Evolutionary conservation across 805 yeast genomes (phyloP), one percentile per base, ranked within the genome.

Genomic region (Maudiozyma bulderi): DNA sequence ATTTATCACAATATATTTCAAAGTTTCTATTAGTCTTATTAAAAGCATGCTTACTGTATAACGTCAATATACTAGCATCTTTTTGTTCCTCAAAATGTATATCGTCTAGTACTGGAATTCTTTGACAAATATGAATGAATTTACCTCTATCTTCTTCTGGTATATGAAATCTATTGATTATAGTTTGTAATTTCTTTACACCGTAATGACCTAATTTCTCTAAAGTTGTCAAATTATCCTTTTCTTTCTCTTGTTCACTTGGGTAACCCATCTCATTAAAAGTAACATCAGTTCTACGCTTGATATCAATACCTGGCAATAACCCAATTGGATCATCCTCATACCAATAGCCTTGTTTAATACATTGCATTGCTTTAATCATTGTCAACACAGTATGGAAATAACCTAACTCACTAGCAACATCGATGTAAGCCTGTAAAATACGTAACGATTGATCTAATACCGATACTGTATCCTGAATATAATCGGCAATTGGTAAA

Each of bases 391-490:
- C 87, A 0, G 87, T 77, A 5, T 73, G 61, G 43, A 82, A 70
- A 57, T 79, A 83, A 0, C 96, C 96, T 55, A 81, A 60, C 57
- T 91, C 97, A 2, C 96, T 80, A 1, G 93, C 81, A 20, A 86
- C 87, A 67, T 93, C 99, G 51, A 91, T 82, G 56, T 78, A 84
- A 0, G 98, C 97, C 62, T 93, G 99, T 47, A 90, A 68, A 53
- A 93, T 84, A 77, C 99, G 95, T 60, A 93, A 72, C 7, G 95
- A 81, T 69, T 93, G 99, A 61, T 95, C 99, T 50, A 93, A 70
- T 8, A 93, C 95, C 0, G 97, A 82, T 11, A 89, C 80, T 0
- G 96, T 89, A 66, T 93, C 99, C 62, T 91, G 98, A 8, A 84
- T 74, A 62, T 93, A 93, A 72, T 93, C 99, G 0, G 95, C 95